Conservation (phyloP, 2,329 filamentous ascomycete species). For the Sarocladiaceae sp. region DNA sequence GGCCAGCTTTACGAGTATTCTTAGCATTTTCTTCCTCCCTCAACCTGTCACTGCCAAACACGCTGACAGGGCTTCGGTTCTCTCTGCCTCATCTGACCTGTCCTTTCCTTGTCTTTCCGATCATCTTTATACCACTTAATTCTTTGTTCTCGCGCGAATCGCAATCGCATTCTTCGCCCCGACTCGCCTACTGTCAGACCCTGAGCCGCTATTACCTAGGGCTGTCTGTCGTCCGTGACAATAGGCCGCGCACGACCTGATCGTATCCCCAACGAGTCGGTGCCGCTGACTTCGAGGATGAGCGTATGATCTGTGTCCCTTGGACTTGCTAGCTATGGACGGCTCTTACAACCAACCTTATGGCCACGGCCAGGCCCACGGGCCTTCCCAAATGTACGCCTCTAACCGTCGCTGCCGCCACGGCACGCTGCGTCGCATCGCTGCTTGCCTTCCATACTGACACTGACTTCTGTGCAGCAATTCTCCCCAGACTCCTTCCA, state of each 20-base stretch:
- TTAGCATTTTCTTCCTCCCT: slow-evolving; percentile 4
- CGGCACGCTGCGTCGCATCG: slow-evolving; percentile 1
- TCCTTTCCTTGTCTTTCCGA: not conserved
- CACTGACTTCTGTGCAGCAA: not conserved
- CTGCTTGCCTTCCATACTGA: not conserved
- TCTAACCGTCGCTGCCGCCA: not conserved
- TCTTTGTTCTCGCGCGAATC: not conserved
- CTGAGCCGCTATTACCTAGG: too few species aligned
- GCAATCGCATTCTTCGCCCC: not conserved
- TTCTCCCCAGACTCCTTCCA: slow-evolving; percentile 24
- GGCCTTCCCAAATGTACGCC: slow-evolving; percentile 4
- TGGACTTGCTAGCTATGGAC: slow-evolving; percentile 6
- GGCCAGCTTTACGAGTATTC: not conserved
- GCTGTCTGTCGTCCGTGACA: too few species aligned
- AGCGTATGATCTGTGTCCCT: slow-evolving; percentile 6
- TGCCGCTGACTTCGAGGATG: not conserved
- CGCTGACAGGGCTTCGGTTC: not conserved
- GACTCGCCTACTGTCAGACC: not conserved
- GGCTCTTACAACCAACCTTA: slow-evolving; percentile 7
- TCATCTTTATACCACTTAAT: not conserved
- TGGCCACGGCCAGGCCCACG: slow-evolving; percentile 3
- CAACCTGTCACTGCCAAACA: not conserved
- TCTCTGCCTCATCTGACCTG: not conserved
- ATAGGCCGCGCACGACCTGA: too few species aligned
- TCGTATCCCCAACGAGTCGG: too few species aligned